Conservation (phyloP, 139 green algal genomes). For the Chlamydomonas incerta region DNA sequence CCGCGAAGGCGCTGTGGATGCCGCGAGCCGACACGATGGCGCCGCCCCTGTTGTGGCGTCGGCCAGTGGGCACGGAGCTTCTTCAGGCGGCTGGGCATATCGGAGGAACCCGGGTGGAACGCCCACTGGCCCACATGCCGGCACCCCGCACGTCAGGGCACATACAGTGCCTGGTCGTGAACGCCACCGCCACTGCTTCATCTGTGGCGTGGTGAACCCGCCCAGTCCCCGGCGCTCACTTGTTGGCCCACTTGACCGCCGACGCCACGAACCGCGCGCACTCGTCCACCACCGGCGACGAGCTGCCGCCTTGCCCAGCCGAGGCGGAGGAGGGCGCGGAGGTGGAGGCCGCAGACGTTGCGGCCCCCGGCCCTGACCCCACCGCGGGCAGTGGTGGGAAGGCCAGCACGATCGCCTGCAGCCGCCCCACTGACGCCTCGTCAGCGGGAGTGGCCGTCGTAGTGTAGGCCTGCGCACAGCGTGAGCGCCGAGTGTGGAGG, state of each 20-base stretch:
- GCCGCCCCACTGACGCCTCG: not conserved
- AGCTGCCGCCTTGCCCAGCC: not conserved
- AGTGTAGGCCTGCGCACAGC: conserved; percentile 7
- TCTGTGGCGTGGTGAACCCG: too few species aligned
- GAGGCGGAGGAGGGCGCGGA: not conserved
- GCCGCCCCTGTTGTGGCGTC: not conserved
- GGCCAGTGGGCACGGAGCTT: too few species aligned
- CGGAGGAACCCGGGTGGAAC: too few species aligned
- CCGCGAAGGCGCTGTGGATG: conserved; percentile 25
- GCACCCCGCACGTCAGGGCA: too few species aligned
- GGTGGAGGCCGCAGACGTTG: not conserved
- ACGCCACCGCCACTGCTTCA: too few species aligned
- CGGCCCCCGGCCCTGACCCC: not conserved
- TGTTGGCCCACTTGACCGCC: conserved; percentile 63
- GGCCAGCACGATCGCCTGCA: conserved; percentile 7
- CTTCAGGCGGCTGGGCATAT: too few species aligned
- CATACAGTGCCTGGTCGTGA: too few species aligned
- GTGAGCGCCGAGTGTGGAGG: too few species aligned
- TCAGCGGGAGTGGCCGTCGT: conserved; percentile 1
- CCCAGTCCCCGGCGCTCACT: conserved; percentile 18
- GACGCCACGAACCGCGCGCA: conserved; percentile 42
- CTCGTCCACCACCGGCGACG: conserved; percentile 42
- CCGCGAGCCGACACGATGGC: not conserved
- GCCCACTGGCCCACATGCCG: too few species aligned
- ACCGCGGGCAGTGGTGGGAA: not conserved